Evolutionary conservation across 495 filamentous ascomycete genomes (phyloP), one percentile per base, ranked within the genome.

Genomic region (Penicillium coffeae): DNA sequence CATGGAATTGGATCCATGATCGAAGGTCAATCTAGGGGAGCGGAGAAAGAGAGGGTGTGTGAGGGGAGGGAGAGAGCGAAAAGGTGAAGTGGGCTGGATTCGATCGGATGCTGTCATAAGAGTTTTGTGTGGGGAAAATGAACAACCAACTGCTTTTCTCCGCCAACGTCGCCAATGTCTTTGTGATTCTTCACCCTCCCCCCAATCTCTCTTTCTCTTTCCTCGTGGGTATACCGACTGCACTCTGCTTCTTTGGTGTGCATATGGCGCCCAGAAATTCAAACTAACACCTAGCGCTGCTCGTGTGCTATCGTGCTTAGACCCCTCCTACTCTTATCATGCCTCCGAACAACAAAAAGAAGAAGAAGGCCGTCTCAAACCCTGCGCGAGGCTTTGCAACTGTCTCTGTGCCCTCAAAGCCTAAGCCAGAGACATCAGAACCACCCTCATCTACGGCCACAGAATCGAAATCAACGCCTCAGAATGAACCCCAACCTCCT

Each of bases 351-450:
- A 87, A 84, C 60, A 94, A 89, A 72, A 97, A 88, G 68, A 86
- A 93, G 67, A 92, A 88, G 68, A 96, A 96, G 73, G 72, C 86
- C 38, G 78, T 74, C 13, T 75, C 82, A 14, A 96, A 96, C 66
- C 88, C 92, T 21, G 87, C 88, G 35, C 80, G 93, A 58, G 91
- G 90, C 8, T 90, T 96, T 72, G 89, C 91, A 50, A 98, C 93
- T 2, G 90, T 88, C 12, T 96, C 92, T 10, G 76, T 89, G 41
- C 86, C 89, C 33, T 92, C 87, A 7, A 96, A 94, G 66, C 66
- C 68, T 10, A 75, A 75, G 48, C 46, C 58, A 27, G 60, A 64
- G 25, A 52, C 46, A 22, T 62, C 61, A 13, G 56, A 64, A 3
- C 63, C 66, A 16, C 59, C 61, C 8, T 54, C 65, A 4, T 50